Conservation (phyloP, 2,329 filamentous ascomycete species). For the Ophiostoma fasciatum region DNA sequence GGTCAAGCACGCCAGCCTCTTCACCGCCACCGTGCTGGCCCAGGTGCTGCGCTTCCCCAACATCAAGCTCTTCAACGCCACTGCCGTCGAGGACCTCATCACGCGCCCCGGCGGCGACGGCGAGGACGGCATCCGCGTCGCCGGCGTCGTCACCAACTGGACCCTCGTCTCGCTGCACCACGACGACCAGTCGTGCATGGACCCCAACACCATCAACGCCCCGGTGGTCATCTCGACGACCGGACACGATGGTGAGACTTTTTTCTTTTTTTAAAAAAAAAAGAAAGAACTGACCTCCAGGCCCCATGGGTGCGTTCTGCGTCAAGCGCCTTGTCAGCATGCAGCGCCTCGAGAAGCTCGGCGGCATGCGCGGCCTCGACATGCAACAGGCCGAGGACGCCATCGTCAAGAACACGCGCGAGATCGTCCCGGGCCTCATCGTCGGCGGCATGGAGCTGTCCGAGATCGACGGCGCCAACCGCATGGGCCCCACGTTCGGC, state of each 20-base stretch:
- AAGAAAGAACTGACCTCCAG: no score
- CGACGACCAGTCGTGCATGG: constrained; percentile 89
- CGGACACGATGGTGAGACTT: constrained; percentile 83
- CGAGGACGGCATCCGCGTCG: constrained; percentile 49
- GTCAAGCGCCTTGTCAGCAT: constrained; percentile 87
- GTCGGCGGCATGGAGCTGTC: constrained; percentile 92
- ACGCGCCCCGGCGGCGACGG: constrained; percentile 41
- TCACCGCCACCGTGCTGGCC: constrained; percentile 75
- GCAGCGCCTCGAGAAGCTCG: constrained; percentile 67
- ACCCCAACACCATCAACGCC: constrained; percentile 92
- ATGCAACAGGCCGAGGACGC: constrained; percentile 88
- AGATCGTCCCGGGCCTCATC: constrained; percentile 75
- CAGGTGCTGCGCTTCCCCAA: constrained; percentile 77
- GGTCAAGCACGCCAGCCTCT: constrained; percentile 85
- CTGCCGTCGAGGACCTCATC: constrained; percentile 82
- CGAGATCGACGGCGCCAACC: constrained; percentile 80
- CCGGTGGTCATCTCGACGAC: constrained; percentile 80
- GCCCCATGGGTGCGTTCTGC: constrained; percentile 77
- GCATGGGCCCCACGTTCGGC: constrained; percentile 81
- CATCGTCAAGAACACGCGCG: constrained; percentile 81
- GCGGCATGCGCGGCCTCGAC: constrained; percentile 84
- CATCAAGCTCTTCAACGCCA: constrained; percentile 94
- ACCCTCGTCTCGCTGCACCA: constrained; percentile 79
- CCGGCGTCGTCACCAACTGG: constrained; percentile 92
- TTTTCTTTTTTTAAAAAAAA: no score